A percentile compares a stretch with the other conserved stretches of the same genome.
Evolutionary conservation across 805 yeast species (phyloP).

Genomic region (Phaffomyces opuntiae): DNA sequence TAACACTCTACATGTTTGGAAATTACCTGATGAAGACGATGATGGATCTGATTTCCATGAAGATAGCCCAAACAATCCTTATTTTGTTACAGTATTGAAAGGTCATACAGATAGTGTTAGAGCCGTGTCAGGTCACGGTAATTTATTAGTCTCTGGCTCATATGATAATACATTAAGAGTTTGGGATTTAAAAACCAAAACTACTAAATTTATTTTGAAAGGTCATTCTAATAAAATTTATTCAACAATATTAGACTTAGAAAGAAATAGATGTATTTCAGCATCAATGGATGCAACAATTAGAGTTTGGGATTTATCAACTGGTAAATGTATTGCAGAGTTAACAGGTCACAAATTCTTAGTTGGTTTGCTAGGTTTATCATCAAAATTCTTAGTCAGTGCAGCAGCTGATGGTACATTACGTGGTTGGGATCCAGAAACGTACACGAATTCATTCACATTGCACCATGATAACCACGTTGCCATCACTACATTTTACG

Average conservation of each 20-base stretch:
- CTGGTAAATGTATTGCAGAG: slow-evolving; percentile 62
- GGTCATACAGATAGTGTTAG: slow-evolving; percentile 83
- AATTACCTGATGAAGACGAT: slow-evolving; percentile 46
- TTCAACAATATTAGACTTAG: slow-evolving; percentile 75
- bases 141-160: slow-evolving; percentile 79
- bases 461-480: slow-evolving; percentile 72
- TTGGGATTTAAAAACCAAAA: slow-evolving; percentile 78
- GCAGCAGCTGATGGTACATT: slow-evolving; percentile 95
- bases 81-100: slow-evolving; percentile 55
- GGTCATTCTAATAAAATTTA: slow-evolving; percentile 90
- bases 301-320: slow-evolving; percentile 80
- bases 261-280: slow-evolving; percentile 74
- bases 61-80: slow-evolving; percentile 40
- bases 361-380: slow-evolving; percentile 79
- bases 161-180: slow-evolving; percentile 87
- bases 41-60: slow-evolving; percentile 27
- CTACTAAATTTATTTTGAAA: slow-evolving; percentile 61
- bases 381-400: slow-evolving; percentile 71
- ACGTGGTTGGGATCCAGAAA: slow-evolving; percentile 86
- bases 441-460: slow-evolving; percentile 57
- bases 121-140: slow-evolving; percentile 80
- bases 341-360: slow-evolving; percentile 84
- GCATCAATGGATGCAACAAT: slow-evolving; percentile 89
- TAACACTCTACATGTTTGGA: slow-evolving; percentile 78
- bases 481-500: slow-evolving; percentile 91